A percentile compares a stretch with the other conserved stretches of the same genome.
These are phyloP conservation scores for Sporothrix sp. DNA, from an alignment of 2,329 filamentous ascomycete genomes.

Conservation along the genomic window DNA sequence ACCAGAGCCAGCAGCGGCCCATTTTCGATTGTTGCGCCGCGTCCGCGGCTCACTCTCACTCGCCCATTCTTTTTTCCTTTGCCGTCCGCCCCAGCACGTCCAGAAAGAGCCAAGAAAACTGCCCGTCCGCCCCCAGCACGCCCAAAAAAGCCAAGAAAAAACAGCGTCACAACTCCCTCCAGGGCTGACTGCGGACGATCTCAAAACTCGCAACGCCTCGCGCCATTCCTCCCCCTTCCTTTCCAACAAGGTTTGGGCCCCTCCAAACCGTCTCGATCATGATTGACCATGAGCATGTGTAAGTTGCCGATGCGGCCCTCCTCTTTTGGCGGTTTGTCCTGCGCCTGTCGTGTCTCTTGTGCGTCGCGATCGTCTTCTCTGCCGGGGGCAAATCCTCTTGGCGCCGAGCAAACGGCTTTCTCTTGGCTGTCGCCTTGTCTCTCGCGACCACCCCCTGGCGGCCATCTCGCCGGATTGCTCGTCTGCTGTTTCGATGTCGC, in stretches of 20 bases:
- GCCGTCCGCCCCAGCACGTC: conserved; percentile 2
- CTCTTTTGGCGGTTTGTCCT: background rate
- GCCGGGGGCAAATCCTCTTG: conserved; percentile 8
- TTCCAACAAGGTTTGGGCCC: conserved; percentile 13
- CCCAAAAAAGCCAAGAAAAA: conserved; percentile 13
- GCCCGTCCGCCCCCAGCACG: conserved; percentile 3
- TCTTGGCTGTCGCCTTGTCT: conserved; percentile 13
- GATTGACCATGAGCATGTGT: conserved; percentile 20
- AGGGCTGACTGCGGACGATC: conserved; percentile 11
- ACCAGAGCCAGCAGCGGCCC: too few relatives aligned
- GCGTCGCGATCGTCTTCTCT: background rate
- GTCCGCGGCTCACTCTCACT: too few relatives aligned
- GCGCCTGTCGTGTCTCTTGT: background rate
- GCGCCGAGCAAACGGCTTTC: conserved; percentile 9
- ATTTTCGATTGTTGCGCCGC: too few relatives aligned
- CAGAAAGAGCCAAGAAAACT: conserved; percentile 13
- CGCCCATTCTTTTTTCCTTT: conserved; percentile 11
- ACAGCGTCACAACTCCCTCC: conserved; percentile 6
- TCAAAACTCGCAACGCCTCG: background rate
- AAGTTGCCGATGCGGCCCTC: conserved; percentile 1
- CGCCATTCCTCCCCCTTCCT: conserved; percentile 1
- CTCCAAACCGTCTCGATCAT: conserved; percentile 17
- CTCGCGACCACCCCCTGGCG: conserved; percentile 9
- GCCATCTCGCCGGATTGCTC: background rate
- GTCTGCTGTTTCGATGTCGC: too few relatives aligned